These are phyloP conservation scores for Clavispora asparagi DNA, from an alignment of 805 yeast species.

Conservation along the genomic window DNA sequence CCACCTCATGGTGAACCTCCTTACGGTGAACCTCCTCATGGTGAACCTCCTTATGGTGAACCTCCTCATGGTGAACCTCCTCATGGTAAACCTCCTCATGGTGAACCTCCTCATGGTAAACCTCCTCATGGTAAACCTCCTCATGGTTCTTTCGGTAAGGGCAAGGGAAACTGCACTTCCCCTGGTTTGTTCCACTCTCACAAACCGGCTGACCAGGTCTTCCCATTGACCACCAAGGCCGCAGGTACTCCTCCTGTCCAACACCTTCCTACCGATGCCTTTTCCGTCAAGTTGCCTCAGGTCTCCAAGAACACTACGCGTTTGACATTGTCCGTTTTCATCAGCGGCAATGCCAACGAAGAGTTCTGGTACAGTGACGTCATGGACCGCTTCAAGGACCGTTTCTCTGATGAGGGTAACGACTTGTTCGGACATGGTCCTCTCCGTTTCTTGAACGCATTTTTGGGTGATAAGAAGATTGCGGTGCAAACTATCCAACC, in stretches of 20 bases:
- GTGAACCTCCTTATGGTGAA: background rate
- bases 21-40: background rate
- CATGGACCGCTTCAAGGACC: slow-evolving; percentile 41
- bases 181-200: slow-evolving; percentile 20
- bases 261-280: slow-evolving; percentile 39
- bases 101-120: background rate
- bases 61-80: background rate
- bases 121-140: background rate
- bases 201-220: slow-evolving; percentile 35
- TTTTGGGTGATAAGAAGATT: slow-evolving; percentile 52
- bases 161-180: background rate
- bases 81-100: background rate
- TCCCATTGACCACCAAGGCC: slow-evolving; percentile 28
- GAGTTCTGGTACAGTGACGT: slow-evolving; percentile 78
- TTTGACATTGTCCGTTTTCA: slow-evolving; percentile 52
- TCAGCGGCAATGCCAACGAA: slow-evolving; percentile 74
- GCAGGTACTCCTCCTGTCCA: slow-evolving; percentile 36
- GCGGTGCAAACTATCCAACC: slow-evolving; percentile 67
- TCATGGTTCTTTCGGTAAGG: background rate
- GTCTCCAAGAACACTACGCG: slow-evolving; percentile 55
- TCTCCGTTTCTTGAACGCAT: slow-evolving; percentile 59
- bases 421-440: slow-evolving; percentile 63
- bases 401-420: slow-evolving; percentile 26
- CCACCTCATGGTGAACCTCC: background rate
- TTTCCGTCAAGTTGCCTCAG: slow-evolving; percentile 38